These are phyloP conservation scores for Arctostaphylos glauca DNA, from an alignment of 148 eudicot species.

Conservation along the genomic window DNA sequence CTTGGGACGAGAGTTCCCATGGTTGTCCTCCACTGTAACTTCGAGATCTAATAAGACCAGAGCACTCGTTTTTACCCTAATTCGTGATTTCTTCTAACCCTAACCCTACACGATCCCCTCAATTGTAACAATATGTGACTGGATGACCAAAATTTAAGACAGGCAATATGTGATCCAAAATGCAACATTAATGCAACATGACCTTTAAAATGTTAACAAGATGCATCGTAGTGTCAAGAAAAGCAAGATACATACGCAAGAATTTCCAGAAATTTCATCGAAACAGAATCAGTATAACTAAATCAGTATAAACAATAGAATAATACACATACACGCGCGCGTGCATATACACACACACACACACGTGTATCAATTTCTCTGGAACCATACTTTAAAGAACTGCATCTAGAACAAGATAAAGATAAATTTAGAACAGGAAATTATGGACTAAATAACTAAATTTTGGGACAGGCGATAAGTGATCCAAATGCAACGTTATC, in stretches of 20 bases:
- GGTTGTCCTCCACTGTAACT: no score
- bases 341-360: no score
- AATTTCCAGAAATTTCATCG: background rate
- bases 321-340: no score
- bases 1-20: no score
- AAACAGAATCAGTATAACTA: background rate
- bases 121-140: no score
- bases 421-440: background rate
- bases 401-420: background rate
- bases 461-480: background rate
- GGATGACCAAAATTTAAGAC: background rate
- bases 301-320: no score
- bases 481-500: conserved; percentile 27
- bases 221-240: conserved; percentile 26
- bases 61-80: no score
- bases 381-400: no score
- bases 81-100: no score
- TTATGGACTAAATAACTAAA: background rate
- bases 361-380: no score
- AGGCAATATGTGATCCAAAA: background rate
- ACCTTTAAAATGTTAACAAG: conserved; percentile 55
- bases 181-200: background rate
- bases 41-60: no score
- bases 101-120: no score
- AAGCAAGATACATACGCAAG: conserved; percentile 2